These are phyloP conservation scores for Apiotrichum akiyoshidainum DNA, from an alignment of 1,284 basidiomycete species.

Conservation along the genomic window DNA sequence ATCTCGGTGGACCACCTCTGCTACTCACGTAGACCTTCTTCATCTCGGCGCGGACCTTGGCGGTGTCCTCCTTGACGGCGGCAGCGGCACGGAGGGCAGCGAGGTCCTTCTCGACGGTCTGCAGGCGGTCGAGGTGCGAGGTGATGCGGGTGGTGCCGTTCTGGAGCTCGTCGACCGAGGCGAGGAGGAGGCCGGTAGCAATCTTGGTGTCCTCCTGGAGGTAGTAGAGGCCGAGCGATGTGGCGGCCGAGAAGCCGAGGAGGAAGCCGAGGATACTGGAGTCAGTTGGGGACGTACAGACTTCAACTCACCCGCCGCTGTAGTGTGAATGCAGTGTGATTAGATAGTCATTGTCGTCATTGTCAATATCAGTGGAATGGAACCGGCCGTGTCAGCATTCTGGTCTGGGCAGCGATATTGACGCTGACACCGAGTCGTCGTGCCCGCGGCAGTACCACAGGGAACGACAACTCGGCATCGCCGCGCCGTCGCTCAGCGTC, in stretches of 20 bases:
- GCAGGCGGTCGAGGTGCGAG: constrained; percentile 76
- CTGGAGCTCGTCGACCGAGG: constrained; percentile 81
- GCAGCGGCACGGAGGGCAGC: constrained; percentile 66
- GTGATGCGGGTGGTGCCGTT: constrained; percentile 78
- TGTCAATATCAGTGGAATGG: neutral
- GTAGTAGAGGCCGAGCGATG: constrained; percentile 71
- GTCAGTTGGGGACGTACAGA: neutral
- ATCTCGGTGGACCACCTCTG: no score
- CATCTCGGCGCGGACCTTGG: constrained; percentile 68
- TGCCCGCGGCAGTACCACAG: no score
- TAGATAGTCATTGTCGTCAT: no score
- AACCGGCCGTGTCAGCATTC: constrained; percentile 2
- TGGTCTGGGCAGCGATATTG: no score
- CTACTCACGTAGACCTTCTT: constrained; percentile 69
- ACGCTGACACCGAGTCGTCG: no score
- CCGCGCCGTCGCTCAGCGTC: no score
- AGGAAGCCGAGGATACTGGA: constrained; percentile 82
- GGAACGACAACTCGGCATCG: no score
- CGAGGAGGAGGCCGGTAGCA: constrained; percentile 75
- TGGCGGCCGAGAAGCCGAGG: constrained; percentile 37
- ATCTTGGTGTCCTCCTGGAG: constrained; percentile 84
- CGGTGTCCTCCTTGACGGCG: constrained; percentile 73
- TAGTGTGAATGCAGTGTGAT: neutral
- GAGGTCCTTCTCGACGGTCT: constrained; percentile 81
- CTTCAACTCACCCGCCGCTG: constrained; percentile 70